Evolutionary conservation across 225 moss, liverwort and hornwort species (phyloP).

Genomic region (Bryum argenteum): DNA sequence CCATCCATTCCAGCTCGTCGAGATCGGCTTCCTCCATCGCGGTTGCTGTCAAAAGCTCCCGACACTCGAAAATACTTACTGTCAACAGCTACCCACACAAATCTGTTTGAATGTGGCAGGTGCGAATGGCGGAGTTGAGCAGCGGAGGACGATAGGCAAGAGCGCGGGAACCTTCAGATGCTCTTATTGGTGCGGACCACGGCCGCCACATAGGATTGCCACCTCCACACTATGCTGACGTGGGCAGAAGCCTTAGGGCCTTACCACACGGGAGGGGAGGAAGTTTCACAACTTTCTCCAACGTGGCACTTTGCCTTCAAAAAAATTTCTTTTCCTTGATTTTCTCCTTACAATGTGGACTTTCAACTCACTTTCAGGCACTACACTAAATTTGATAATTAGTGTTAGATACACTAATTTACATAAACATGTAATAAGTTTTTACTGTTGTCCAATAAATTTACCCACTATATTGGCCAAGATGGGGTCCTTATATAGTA

Average conservation of each 20-base stretch:
- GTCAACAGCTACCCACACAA: slow-evolving; percentile 5
- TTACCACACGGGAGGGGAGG: no score
- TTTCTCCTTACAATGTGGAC: no score
- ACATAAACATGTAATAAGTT: no score
- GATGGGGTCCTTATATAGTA: no score
- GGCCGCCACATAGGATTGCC: background rate
- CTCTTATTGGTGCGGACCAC: background rate
- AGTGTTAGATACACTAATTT: no score
- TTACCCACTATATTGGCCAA: no score
- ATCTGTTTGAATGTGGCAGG: background rate
- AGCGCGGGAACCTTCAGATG: slow-evolving; percentile 26
- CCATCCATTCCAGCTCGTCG: slow-evolving; percentile 95
- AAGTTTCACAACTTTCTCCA: no score
- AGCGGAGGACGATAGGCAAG: background rate
- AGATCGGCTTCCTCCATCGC: slow-evolving; percentile 84
- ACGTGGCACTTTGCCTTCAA: no score
- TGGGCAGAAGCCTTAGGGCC: background rate
- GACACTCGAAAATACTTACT: background rate
- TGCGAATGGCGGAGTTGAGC: background rate
- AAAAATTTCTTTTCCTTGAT: no score
- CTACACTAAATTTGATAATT: no score
- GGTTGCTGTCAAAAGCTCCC: slow-evolving; percentile 10
- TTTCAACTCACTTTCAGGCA: no score
- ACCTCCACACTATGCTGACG: background rate
- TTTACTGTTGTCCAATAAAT: no score